These are phyloP conservation scores for Incumbomyces delicatus DNA, from an alignment of 2,329 filamentous ascomycete species.

Conservation along the genomic window DNA sequence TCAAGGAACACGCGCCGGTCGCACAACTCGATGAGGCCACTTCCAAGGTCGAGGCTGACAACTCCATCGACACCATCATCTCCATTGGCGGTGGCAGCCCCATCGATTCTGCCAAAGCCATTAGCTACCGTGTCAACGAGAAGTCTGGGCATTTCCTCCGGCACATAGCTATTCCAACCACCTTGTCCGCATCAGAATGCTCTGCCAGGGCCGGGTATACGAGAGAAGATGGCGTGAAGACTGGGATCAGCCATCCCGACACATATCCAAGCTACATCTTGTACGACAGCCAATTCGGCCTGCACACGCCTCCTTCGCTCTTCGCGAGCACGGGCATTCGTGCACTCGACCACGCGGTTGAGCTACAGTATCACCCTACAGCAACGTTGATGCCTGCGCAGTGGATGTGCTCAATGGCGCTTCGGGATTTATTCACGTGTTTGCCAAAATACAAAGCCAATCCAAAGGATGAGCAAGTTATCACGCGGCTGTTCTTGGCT, in stretches of 20 bases:
- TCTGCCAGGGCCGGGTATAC: conserved; percentile 46
- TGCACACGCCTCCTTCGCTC: conserved; percentile 41
- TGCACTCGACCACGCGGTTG: conserved; percentile 47
- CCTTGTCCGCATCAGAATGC: conserved; percentile 45
- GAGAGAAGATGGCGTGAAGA: conserved; percentile 40
- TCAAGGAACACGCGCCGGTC: conserved; percentile 48
- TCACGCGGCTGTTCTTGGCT: conserved; percentile 44
- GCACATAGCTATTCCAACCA: conserved; percentile 42
- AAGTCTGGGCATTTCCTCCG: conserved; percentile 32
- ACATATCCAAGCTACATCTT: conserved; percentile 21
- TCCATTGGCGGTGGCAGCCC: conserved; percentile 46
- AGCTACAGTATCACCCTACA: conserved; percentile 44
- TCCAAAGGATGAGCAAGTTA: conserved; percentile 32
- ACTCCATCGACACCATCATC: conserved; percentile 45
- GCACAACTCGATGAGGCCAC: conserved; percentile 45
- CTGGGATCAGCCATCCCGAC: conserved; percentile 25
- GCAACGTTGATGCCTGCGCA: conserved; percentile 42
- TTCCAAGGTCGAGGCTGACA: conserved; percentile 35
- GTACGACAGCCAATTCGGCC: conserved; percentile 44
- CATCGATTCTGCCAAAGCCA: conserved; percentile 44
- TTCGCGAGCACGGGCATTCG: conserved; percentile 45
- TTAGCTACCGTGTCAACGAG: conserved; percentile 36
- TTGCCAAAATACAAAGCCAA: conserved; percentile 37
- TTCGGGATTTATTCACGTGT: conserved; percentile 38
- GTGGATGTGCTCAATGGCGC: conserved; percentile 37